Evolutionary conservation across 2,329 filamentous ascomycete genomes (phyloP).

Genomic region (Bertia moriformis): DNA sequence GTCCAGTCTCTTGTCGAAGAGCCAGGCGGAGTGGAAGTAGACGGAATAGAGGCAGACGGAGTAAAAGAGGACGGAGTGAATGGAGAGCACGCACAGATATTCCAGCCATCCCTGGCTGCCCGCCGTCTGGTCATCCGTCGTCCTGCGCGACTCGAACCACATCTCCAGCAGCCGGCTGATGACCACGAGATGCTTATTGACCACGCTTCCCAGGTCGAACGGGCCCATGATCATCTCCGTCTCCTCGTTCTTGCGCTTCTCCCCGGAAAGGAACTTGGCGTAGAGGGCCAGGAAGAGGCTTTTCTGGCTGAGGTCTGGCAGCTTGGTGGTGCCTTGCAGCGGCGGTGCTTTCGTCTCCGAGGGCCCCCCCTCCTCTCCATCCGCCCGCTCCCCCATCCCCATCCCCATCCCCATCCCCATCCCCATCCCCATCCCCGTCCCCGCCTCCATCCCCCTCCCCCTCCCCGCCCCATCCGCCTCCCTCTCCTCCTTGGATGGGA

Average conservation of each 20-base stretch:
- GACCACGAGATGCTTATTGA: constrained; percentile 70
- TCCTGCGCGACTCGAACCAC: constrained; percentile 60
- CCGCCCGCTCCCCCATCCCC: no score
- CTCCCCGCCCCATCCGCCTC: constrained; percentile 4
- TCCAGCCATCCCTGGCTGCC: constrained; percentile 85
- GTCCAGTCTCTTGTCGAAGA: constrained; percentile 6
- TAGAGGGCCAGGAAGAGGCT: constrained; percentile 85
- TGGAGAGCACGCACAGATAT: constrained; percentile 46
- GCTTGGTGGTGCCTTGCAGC: constrained; percentile 6
- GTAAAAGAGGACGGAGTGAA: neutral
- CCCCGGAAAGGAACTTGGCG: constrained; percentile 79
- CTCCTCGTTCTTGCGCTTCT: constrained; percentile 92
- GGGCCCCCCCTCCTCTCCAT: no score
- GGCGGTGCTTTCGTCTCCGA: neutral
- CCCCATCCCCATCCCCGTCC: no score
- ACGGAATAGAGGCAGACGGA: neutral
- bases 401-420: no score
- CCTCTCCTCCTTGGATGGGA: no score
- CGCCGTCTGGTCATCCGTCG: constrained; percentile 39
- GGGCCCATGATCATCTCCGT: constrained; percentile 95
- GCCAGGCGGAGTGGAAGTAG: neutral
- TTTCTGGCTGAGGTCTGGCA: constrained; percentile 66
- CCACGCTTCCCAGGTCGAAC: constrained; percentile 68
- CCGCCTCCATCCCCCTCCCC: no score
- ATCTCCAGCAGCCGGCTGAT: constrained; percentile 64